phyloP scores from a whole-genome alignment of 257 asterid species.

The Thymus mandschuricus region DNA sequence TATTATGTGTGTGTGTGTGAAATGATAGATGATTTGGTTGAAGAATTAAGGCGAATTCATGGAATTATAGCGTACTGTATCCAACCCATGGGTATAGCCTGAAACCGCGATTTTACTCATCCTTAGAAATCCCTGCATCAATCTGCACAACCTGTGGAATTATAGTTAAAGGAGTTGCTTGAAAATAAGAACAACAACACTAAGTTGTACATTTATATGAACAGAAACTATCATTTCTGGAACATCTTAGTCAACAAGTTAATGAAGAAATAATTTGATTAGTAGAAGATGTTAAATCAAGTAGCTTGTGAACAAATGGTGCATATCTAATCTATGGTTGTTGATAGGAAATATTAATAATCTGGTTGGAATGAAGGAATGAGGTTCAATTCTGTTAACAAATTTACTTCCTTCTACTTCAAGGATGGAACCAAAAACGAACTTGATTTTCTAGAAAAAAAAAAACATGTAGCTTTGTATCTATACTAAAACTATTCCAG shows the following conservation, averaged over 20 bases:
- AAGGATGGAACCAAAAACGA: not conserved
- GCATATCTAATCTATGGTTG: too few species aligned
- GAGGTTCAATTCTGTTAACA: not conserved
- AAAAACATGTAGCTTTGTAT: not conserved
- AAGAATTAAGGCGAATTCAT: too few species aligned
- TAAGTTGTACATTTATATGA: too few species aligned
- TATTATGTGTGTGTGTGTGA: too few species aligned
- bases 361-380: not conserved
- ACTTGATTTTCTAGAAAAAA: not conserved
- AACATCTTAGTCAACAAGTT: slow-evolving; percentile 4
- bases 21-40: too few species aligned
- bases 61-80: not conserved
- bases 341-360: too few species aligned
- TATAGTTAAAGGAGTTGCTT: not conserved
- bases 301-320: too few species aligned
- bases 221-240: not conserved
- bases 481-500: too few species aligned
- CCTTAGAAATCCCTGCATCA: slow-evolving; percentile 4
- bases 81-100: not conserved
- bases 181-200: too few species aligned
- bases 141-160: not conserved
- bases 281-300: too few species aligned
- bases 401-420: not conserved
- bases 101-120: not conserved
- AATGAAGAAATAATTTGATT: not conserved